phyloP scores from a whole-genome alignment of 345 rosid species.

The Gossypium sturtianum region DNA sequence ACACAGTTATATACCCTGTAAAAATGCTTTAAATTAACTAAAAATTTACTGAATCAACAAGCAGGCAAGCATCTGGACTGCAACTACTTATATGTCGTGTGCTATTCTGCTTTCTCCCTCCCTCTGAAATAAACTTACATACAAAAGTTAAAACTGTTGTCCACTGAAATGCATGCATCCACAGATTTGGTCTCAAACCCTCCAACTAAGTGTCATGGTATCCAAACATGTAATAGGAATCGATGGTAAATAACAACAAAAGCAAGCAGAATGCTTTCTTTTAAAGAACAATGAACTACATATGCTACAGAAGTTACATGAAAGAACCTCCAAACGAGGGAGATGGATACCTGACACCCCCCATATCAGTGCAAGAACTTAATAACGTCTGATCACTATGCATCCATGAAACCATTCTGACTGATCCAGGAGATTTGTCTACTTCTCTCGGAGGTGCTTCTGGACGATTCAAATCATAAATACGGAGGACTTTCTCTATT shows the following conservation, averaged over 20 bases:
- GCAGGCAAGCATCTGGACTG: background rate
- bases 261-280: background rate
- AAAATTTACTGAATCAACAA: background rate
- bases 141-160: background rate
- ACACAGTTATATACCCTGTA: background rate
- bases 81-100: background rate
- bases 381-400: conserved; percentile 91
- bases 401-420: conserved; percentile 90
- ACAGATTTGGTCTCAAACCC: background rate
- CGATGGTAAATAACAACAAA: background rate
- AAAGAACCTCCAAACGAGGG: background rate
- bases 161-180: background rate
- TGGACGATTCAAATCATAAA: conserved; percentile 77
- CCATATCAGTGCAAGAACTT: conserved; percentile 83
- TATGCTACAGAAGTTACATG: background rate
- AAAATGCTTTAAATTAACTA: background rate
- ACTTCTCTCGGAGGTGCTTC: conserved; percentile 91
- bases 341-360: conserved; percentile 73
- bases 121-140: background rate
- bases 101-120: background rate
- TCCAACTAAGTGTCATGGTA: background rate
- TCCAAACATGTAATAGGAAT: background rate
- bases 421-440: conserved; percentile 78
- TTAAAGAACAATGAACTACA: background rate
- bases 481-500: conserved; percentile 81